Base-by-base conservation (phyloP, 2,329 filamentous ascomycete species). In the Scleromitrula shiraiana region DNA sequence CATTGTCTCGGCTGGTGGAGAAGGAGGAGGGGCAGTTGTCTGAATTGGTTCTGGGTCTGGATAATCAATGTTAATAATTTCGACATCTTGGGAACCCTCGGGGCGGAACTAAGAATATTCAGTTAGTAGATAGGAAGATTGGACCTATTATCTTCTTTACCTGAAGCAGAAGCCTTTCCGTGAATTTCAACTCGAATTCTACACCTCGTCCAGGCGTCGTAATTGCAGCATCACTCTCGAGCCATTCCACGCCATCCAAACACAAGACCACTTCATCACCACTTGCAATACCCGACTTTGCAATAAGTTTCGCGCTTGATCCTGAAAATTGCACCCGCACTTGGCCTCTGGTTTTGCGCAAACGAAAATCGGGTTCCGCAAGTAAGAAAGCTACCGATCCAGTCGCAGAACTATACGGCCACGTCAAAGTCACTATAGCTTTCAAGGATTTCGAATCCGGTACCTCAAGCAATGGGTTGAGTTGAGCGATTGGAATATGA, bases 401-500 rank as follows among this genome's bases (percentile, higher is more conserved):
- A 24, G 77, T 84, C 22, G 88, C 80, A 19, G 84, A 85, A 55
- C 86, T 95, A 66, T 88, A 96, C 0, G 91, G 91, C 90, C 91
- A 97, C 50, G 88, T 82, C 29, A 97, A 79, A 7, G 88, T 91
- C 19, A 96, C 79, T 14, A 85, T 73, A 32, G 86, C 89, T 50
- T 78, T 75, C 26, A 95, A 67, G 10, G 70, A 68, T 51, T 68
- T 68, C 5, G 67, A 63, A 2, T 60, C 49, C 20, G 65, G 63
- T 10, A 72, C 63, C 12, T 65, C 48, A 5, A 80, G 59, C 7
- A 71, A 67, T 5, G 78, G 77, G 27, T 57, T 63, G 27, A 83
- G 69, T 51, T 77, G 68, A 7, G 79, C 71, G 56, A 83, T 82
- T 15, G 77, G 68, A 8, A 74, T 76, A 20, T 66, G 62, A 14